phyloP scores from a whole-genome alignment of 2,329 filamentous ascomycete species.

The Pseudocercospora vitis region DNA sequence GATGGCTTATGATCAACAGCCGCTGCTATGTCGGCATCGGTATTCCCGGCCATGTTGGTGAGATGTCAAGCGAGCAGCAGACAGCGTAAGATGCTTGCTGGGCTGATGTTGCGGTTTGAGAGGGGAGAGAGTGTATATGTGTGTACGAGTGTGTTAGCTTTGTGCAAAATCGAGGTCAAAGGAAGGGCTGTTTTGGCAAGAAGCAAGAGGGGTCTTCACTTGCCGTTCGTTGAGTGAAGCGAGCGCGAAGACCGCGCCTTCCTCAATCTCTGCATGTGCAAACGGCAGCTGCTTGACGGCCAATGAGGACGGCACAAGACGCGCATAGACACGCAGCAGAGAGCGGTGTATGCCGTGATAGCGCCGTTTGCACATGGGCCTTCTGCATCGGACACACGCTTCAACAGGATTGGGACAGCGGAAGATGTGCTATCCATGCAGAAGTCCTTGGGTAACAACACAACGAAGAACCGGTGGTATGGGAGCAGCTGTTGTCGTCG shows the following conservation, averaged over 20 bases:
- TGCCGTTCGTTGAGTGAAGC: constrained; percentile 8
- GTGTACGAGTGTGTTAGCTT: constrained; percentile 2
- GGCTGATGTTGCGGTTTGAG: background rate
- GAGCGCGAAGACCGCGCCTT: background rate
- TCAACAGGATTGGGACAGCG: constrained; percentile 2
- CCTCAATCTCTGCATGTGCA: constrained; percentile 1
- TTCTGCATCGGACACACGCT: constrained; percentile 15
- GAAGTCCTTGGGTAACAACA: background rate
- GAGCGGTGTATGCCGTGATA: constrained; percentile 12
- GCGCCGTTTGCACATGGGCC: constrained; percentile 15
- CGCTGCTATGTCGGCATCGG: constrained; percentile 13
- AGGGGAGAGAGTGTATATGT: background rate
- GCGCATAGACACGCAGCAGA: no score
- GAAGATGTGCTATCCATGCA: constrained; percentile 5
- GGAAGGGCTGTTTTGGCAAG: background rate
- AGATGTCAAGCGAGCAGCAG: background rate
- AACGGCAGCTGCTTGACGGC: background rate
- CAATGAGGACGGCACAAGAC: background rate
- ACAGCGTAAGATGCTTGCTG: constrained; percentile 3
- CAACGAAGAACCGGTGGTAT: background rate
- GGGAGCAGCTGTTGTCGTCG: constrained; percentile 2
- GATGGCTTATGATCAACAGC: constrained; percentile 4
- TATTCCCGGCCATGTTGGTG: constrained; percentile 24
- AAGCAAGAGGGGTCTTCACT: constrained; percentile 3
- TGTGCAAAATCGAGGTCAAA: background rate